phyloP scores from a whole-genome alignment of 345 rosid genomes.

The Syzygium oleosum region DNA sequence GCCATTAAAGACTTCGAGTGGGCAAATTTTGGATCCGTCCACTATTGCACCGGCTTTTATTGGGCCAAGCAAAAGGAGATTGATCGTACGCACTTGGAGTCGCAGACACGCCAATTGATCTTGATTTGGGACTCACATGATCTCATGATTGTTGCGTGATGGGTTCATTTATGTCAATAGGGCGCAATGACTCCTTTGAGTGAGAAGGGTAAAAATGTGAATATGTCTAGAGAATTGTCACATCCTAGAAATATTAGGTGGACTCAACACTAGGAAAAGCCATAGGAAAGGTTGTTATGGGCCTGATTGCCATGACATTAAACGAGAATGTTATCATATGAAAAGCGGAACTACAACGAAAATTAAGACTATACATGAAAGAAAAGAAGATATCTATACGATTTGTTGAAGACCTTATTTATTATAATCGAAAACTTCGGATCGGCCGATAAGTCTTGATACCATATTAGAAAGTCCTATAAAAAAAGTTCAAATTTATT shows the following conservation, averaged over 20 bases:
- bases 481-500: not conserved
- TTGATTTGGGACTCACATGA: not conserved
- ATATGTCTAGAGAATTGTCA: not conserved
- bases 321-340: not conserved
- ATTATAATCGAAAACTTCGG: not conserved
- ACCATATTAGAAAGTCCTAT: too few species aligned
- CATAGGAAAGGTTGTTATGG: not conserved
- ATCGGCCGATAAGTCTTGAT: not conserved
- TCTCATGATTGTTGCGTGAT: not conserved
- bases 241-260: not conserved
- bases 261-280: not conserved
- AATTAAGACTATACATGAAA: not conserved
- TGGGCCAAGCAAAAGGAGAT: not conserved
- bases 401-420: not conserved
- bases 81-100: not conserved
- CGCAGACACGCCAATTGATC: rapidly evolving
- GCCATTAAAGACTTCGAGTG: not conserved
- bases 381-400: not conserved
- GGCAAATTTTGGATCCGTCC: not conserved
- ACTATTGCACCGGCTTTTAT: not conserved
- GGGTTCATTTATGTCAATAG: not conserved
- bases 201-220: not conserved
- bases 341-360: not conserved
- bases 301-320: not conserved
- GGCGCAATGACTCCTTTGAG: not conserved